Evolutionary conservation across 2,329 filamentous ascomycete genomes (phyloP).

Genomic region (Rosellinia necatrix): DNA sequence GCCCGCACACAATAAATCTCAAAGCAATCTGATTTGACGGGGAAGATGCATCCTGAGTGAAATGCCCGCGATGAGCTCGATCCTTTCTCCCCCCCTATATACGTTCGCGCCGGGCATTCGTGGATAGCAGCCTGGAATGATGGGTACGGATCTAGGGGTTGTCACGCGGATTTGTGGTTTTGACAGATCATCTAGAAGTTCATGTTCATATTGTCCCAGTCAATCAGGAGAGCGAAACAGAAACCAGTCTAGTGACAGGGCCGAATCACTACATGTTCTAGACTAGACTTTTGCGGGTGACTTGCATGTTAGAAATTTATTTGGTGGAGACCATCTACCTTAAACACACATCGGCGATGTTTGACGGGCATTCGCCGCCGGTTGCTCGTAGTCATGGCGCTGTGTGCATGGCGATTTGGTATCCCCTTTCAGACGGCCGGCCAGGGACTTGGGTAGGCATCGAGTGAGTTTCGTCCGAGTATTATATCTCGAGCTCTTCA

Average conservation of each 20-base stretch:
- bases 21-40: neutral
- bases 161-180: neutral
- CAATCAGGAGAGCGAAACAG: neutral
- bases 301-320: constrained; percentile 1
- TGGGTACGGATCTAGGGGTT: neutral
- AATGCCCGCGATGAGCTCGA: neutral
- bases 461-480: too few species aligned
- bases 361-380: neutral
- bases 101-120: neutral
- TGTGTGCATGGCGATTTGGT: constrained; percentile 7
- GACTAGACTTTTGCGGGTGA: constrained; percentile 10
- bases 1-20: constrained; percentile 1
- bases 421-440: neutral
- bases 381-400: neutral
- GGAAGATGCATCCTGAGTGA: neutral
- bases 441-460: neutral
- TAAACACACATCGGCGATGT: constrained; percentile 3
- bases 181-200: neutral
- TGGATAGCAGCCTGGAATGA: neutral
- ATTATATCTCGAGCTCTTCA: constrained; percentile 1
- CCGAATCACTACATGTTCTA: constrained; percentile 1
- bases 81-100: neutral
- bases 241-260: neutral
- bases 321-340: neutral
- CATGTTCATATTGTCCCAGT: neutral